Percentiles rank a stretch among this genome's conserved stretches.
Evolutionary conservation across 208 protist species (phyloP).

Genomic region (Acanthamoeba royreba): DNA sequence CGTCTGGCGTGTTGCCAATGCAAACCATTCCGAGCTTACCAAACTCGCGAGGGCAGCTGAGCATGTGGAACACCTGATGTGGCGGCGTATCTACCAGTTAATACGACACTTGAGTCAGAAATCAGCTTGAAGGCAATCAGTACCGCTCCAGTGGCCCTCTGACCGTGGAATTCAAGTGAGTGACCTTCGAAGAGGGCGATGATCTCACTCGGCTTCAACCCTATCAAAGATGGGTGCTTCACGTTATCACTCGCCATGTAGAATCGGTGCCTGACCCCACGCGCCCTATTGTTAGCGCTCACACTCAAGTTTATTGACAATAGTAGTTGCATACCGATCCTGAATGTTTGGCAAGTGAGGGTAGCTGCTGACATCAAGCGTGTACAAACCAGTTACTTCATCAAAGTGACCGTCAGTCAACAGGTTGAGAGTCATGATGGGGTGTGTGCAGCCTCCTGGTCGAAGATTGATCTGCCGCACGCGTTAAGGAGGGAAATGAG

Average conservation of each 20-base stretch:
- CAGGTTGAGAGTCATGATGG: not conserved
- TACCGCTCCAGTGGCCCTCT: not conserved
- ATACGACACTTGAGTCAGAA: not conserved
- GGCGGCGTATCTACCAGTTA: not conserved
- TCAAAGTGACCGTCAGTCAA: not conserved
- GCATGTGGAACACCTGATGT: not conserved
- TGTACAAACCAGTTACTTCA: not conserved
- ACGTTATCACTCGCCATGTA: not conserved
- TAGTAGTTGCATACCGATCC: too few species aligned
- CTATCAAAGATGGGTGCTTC: not conserved
- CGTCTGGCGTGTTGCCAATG: not conserved
- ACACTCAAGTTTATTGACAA: too few species aligned
- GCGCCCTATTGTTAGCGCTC: too few species aligned
- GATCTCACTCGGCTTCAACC: not conserved
- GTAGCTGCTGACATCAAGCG: not conserved
- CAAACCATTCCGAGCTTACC: conserved; percentile 11
- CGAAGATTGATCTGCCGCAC: not conserved
- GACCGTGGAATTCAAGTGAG: not conserved
- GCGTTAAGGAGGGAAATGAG: too few species aligned
- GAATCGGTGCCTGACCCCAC: not conserved
- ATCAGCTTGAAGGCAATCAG: not conserved
- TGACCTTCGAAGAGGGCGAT: not conserved
- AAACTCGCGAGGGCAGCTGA: not conserved
- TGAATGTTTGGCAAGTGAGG: too few species aligned
- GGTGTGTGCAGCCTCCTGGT: not conserved